These are phyloP conservation scores for Serendipita indica DNA, from an alignment of 768 basidiomycete species.

Conservation along the genomic window DNA sequence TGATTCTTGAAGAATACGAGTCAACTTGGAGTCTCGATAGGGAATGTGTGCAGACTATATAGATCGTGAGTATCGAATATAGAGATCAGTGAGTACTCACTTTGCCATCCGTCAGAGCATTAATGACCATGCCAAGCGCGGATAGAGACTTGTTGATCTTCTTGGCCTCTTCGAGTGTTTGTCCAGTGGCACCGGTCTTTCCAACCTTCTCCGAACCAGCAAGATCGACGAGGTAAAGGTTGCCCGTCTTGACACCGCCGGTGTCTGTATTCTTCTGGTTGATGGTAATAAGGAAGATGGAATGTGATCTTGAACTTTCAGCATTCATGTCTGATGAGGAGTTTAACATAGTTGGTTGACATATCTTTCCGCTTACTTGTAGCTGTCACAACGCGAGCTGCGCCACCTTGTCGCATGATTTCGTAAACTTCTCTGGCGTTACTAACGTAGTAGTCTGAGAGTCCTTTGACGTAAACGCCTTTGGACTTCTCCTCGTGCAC, in stretches of 20 bases:
- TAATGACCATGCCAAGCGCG: conserved; percentile 98
- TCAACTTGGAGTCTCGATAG: conserved; percentile 97
- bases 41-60: conserved; percentile 86
- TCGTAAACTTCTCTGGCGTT: conserved; percentile 93
- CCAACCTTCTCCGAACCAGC: conserved; percentile 99
- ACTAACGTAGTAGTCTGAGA: conserved; percentile 96
- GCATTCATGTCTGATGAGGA: conserved; percentile 84
- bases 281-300: conserved; percentile 96
- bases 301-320: conserved; percentile 96
- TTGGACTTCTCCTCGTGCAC: conserved; percentile 96
- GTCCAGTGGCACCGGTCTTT: conserved; percentile 97
- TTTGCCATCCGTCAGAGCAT: conserved; percentile 92
- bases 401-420: conserved; percentile 94
- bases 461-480: conserved; percentile 94
- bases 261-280: conserved; percentile 93
- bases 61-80: conserved; percentile 7
- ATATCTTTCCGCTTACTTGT: conserved; percentile 55
- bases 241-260: conserved; percentile 91
- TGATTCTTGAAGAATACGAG: conserved; percentile 97
- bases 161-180: conserved; percentile 98
- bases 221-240: conserved; percentile 92
- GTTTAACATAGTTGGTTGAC: not conserved
- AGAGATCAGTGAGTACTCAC: conserved; percentile 28
- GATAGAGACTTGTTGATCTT: conserved; percentile 99
- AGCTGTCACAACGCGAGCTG: conserved; percentile 78